These are phyloP conservation scores for Neltuma alba DNA, from an alignment of 306 rosid genomes.

Conservation along the genomic window DNA sequence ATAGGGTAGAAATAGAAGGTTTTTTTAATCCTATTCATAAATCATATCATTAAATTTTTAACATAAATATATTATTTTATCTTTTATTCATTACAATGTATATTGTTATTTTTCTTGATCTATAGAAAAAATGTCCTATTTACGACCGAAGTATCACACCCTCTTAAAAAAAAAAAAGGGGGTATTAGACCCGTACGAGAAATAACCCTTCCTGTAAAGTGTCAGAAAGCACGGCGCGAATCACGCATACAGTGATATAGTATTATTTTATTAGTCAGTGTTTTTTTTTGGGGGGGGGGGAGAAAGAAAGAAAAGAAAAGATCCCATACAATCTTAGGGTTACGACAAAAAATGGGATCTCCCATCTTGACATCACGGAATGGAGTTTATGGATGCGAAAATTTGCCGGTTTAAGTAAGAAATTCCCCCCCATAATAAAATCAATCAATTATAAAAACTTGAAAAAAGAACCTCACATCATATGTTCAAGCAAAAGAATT, in stretches of 20 bases:
- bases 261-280: neutral
- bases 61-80: too few species aligned
- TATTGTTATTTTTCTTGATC: too few species aligned
- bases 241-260: neutral
- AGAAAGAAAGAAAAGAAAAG: neutral
- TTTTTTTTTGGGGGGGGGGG: too few species aligned
- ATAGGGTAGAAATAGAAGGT: too few species aligned
- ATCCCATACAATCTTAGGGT: neutral
- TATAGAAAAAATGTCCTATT: too few species aligned
- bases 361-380: neutral
- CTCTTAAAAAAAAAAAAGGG: too few species aligned
- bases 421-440: neutral
- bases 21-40: too few species aligned
- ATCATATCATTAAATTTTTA: too few species aligned
- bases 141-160: too few species aligned
- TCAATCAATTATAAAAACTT: neutral
- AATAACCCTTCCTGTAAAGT: neutral
- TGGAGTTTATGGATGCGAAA: neutral
- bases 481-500: conserved; percentile 10
- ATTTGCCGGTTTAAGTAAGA: neutral
- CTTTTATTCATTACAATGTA: too few species aligned
- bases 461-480: neutral
- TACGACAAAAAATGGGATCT: neutral
- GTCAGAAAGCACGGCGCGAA: neutral
- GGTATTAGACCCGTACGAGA: neutral